These are phyloP conservation scores for Smallanthus sonchifolius DNA, from an alignment of 129 eudicot species.

Conservation along the genomic window DNA sequence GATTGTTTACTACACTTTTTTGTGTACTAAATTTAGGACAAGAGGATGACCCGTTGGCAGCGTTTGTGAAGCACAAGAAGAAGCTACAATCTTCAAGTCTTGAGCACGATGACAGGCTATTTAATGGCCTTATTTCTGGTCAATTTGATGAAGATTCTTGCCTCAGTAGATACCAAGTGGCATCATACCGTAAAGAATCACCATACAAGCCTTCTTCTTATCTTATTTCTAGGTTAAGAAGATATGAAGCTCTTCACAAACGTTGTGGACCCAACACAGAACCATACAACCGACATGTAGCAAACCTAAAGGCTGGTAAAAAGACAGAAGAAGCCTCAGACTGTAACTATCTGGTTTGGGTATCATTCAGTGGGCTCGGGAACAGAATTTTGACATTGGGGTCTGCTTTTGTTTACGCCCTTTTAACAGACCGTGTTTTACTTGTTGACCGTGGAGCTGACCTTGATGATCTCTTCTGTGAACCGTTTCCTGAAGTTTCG, in stretches of 20 bases:
- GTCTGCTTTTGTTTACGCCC: conserved; percentile 71
- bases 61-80: conserved; percentile 27
- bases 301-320: conserved; percentile 28
- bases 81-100: conserved; percentile 28
- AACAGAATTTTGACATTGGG: conserved; percentile 65
- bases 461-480: conserved; percentile 66
- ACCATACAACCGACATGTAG: conserved; percentile 43
- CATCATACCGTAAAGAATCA: conserved; percentile 35
- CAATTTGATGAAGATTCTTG: conserved; percentile 47
- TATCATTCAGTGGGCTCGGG: conserved; percentile 66
- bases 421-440: conserved; percentile 68
- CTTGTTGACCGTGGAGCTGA: conserved; percentile 60
- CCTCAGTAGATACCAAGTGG: conserved; percentile 46
- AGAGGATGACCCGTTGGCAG: conserved; percentile 32
- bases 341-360: conserved; percentile 72
- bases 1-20: neutral
- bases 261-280: conserved; percentile 58
- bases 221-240: conserved; percentile 45
- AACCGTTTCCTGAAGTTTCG: conserved; percentile 65
- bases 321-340: conserved; percentile 21
- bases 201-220: conserved; percentile 40
- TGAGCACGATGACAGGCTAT: conserved; percentile 37
- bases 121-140: conserved; percentile 41
- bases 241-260: conserved; percentile 52
- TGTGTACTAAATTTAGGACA: conserved; percentile 24